These are phyloP conservation scores for Scytalidium lignicola DNA, from an alignment of 2,329 filamentous ascomycete genomes.

Conservation along the genomic window DNA sequence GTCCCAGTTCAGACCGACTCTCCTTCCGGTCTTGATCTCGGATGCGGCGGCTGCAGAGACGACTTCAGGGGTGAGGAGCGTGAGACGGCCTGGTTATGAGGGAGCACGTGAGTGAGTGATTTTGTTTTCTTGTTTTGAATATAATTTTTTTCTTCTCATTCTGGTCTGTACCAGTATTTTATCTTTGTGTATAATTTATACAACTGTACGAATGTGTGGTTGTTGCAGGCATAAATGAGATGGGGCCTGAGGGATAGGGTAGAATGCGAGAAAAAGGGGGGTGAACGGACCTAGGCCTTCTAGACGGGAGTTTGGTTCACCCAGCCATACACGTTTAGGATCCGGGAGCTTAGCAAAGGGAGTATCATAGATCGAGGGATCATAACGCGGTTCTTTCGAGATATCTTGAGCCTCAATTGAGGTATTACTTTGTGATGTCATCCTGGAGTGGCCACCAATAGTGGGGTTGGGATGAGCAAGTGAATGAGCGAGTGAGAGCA, in stretches of 20 bases:
- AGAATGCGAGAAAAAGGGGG: neutral
- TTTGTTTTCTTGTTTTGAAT: no score
- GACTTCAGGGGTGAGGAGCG: conserved; percentile 45
- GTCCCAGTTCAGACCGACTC: conserved; percentile 50
- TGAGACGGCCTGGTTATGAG: conserved; percentile 29
- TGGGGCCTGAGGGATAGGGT: no score
- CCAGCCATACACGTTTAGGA: conserved; percentile 18
- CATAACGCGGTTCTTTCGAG: conserved; percentile 8
- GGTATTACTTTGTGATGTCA: neutral
- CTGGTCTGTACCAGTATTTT: no score
- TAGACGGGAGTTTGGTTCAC: conserved; percentile 12
- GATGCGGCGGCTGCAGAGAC: conserved; percentile 42
- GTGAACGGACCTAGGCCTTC: conserved; percentile 14
- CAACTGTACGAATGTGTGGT: no score
- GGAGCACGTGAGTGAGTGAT: no score
- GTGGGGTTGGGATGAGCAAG: neutral
- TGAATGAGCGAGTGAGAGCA: neutral
- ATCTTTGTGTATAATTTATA: no score
- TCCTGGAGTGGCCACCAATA: neutral
- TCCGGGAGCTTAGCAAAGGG: conserved; percentile 15
- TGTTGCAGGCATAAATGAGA: no score
- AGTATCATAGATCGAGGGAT: conserved; percentile 14
- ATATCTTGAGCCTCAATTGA: no score
- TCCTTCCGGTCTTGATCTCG: conserved; percentile 46
- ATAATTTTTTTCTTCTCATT: no score